phyloP scores from a whole-genome alignment of 2,329 filamentous ascomycete genomes.

The Colletotrichum gloeosporioides region DNA sequence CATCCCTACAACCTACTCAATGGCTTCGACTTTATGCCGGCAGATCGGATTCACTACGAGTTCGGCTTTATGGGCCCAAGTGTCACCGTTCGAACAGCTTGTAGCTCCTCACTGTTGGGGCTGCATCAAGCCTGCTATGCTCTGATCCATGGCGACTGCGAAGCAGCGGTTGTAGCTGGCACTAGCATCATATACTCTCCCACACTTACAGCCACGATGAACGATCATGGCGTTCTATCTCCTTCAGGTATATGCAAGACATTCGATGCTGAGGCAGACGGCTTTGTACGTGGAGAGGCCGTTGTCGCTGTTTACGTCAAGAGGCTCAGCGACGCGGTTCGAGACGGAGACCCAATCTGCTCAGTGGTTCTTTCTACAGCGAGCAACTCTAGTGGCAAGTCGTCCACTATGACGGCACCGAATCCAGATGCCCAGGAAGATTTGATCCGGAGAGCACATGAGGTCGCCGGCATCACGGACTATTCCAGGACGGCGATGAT shows the following conservation, averaged over 20 bases:
- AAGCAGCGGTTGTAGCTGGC: conserved; percentile 35
- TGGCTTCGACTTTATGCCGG: conserved; percentile 22
- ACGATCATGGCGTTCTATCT: conserved; percentile 29
- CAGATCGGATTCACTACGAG: conserved; percentile 27
- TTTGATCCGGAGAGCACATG: conserved; percentile 32
- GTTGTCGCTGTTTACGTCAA: conserved; percentile 43
- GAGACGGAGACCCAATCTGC: conserved; percentile 40
- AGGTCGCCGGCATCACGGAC: conserved; percentile 18
- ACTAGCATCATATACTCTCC: conserved; percentile 32
- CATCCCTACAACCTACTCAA: conserved; percentile 21
- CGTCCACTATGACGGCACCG: conserved; percentile 41
- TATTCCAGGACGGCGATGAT: conserved; percentile 30
- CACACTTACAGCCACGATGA: conserved; percentile 9
- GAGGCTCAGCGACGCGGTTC: conserved; percentile 41
- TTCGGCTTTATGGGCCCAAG: conserved; percentile 34
- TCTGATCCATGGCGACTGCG: conserved; percentile 30
- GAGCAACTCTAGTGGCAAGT: conserved; percentile 39
- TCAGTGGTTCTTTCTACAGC: conserved; percentile 32
- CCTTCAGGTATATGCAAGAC: conserved; percentile 29
- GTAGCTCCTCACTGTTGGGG: conserved; percentile 34
- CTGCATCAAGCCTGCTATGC: conserved; percentile 36
- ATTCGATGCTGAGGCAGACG: conserved; percentile 46
- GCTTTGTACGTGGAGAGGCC: conserved; percentile 48
- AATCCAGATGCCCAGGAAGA: conserved; percentile 29
- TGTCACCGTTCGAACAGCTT: conserved; percentile 39